Evolutionary conservation across 768 basidiomycete species (phyloP), one percentile per base, ranked within the genome.

Genomic region (Coprinopsis marcescibilis): DNA sequence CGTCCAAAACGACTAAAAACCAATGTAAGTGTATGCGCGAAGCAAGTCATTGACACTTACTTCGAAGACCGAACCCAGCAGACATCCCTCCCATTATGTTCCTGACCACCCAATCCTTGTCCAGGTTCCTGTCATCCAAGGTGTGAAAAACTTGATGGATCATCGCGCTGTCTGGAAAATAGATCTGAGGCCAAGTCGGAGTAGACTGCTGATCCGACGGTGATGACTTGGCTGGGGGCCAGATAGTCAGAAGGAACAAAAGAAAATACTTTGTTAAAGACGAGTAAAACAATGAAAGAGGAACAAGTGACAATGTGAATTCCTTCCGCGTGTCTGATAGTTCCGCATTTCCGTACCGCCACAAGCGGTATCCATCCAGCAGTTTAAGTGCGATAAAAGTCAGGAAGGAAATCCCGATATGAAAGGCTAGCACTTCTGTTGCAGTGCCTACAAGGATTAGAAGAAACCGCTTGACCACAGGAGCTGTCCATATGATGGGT

Each of bases 71-170:
- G 60, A 91, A 92, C 1, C 89, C 89, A 25, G 89, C 84, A 10
- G 88, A 83, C 79, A 92, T 83, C 0, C 89, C 89, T 10, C 89
- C 89, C 1, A 92, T 68, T 8, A 90, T 70, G 54, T 92, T 91
- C 20, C 89, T 73, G 3, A 91, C 80, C 4, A 89, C 68, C 89
- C 89, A 92, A 57, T 85, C 86, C 5, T 85, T 77, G 60, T 91
- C 86, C 1, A 91, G 64, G 24, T 75, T 78, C 51, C 83, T 81
- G 42, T 89, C 86, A 52, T 85, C 83, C 43, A 89, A 69, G 2
- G 84, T 54, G 48, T 76, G 68, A 36, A 83, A 69, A 2, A 71
- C 69, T n/a, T 58, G 43, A 6, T 64, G 50, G 19, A 76, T 35
- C 24, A 53, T n/a, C 49, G 71, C 56, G 13, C 67, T 65, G 40